A percentile compares a stretch with the other conserved stretches of the same genome.
Conservation (phyloP, 1,139 yeast species). For the Blastobotrys illinoisensis region DNA sequence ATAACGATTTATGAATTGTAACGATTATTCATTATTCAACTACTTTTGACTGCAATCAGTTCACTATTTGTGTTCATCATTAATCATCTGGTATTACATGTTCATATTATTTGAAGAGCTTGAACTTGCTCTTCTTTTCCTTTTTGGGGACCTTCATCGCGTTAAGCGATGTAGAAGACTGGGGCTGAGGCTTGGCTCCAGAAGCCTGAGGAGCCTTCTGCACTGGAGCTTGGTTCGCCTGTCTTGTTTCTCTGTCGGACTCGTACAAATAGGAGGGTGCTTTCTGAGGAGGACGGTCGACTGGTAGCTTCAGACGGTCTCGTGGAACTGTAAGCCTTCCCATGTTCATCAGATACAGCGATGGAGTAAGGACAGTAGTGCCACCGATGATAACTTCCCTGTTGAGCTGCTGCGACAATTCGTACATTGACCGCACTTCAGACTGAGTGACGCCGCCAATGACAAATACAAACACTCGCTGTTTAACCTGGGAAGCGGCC, state of each 20-base stretch:
- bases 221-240: slow-evolving; percentile 9
- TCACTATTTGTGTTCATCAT: neutral
- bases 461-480: slow-evolving; percentile 69
- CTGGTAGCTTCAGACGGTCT: slow-evolving; percentile 26
- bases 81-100: neutral
- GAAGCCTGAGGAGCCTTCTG: neutral
- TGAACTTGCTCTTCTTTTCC: slow-evolving; percentile 10
- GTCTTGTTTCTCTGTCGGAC: slow-evolving; percentile 24
- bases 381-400: slow-evolving; percentile 83
- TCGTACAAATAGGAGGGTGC: slow-evolving; percentile 30
- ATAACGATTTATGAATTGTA: neutral
- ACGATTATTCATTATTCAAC: neutral
- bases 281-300: slow-evolving; percentile 25
- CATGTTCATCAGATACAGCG: slow-evolving; percentile 39
- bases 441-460: slow-evolving; percentile 87
- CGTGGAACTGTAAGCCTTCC: slow-evolving; percentile 27
- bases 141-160: slow-evolving; percentile 4
- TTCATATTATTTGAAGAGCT: slow-evolving; percentile 7
- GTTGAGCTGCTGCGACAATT: slow-evolving; percentile 54
- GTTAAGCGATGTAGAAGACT: neutral
- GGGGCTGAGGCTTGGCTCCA: neutral
- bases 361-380: slow-evolving; percentile 67
- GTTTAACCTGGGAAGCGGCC: slow-evolving; percentile 46
- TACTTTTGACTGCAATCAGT: too few species aligned
- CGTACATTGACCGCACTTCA: slow-evolving; percentile 74